These are phyloP conservation scores for Penstemon davidsonii DNA, from an alignment of 257 asterid species.

Conservation along the genomic window DNA sequence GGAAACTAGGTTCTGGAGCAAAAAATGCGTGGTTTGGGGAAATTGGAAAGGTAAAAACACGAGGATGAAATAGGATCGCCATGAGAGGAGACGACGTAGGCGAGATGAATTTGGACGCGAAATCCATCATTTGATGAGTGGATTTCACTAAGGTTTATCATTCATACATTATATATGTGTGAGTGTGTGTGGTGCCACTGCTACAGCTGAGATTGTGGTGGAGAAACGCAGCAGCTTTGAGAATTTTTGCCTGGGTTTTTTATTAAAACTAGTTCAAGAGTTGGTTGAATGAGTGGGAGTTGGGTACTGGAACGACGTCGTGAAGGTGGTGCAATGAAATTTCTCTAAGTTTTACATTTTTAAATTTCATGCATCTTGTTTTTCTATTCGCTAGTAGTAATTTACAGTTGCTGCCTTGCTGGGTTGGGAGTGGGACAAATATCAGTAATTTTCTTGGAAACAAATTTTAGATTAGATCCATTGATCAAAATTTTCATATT, in stretches of 20 bases:
- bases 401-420: too few relatives aligned
- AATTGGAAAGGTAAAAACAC: constrained; percentile 30
- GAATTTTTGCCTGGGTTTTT: constrained; percentile 31
- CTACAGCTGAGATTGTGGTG: constrained; percentile 44
- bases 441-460: too few relatives aligned
- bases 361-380: too few relatives aligned
- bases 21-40: constrained; percentile 30
- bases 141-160: constrained; percentile 9
- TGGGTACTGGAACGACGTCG: not conserved
- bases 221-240: constrained; percentile 39
- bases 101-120: constrained; percentile 19
- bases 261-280: too few relatives aligned
- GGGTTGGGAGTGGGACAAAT: too few relatives aligned
- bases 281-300: constrained; percentile 13
- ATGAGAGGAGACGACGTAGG: constrained; percentile 33
- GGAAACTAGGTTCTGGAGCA: constrained; percentile 22
- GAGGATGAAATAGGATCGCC: constrained; percentile 53
- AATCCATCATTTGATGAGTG: constrained; percentile 41
- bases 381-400: too few relatives aligned
- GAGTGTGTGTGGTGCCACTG: constrained; percentile 32
- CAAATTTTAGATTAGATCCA: too few relatives aligned
- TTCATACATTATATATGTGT: constrained; percentile 8
- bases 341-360: too few relatives aligned
- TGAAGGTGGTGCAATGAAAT: too few relatives aligned
- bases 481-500: too few relatives aligned